Evolutionary conservation across 2,329 filamentous ascomycete species (phyloP), one percentile per base, ranked within the genome.

Genomic region (Cladophialophora chaetospira): DNA sequence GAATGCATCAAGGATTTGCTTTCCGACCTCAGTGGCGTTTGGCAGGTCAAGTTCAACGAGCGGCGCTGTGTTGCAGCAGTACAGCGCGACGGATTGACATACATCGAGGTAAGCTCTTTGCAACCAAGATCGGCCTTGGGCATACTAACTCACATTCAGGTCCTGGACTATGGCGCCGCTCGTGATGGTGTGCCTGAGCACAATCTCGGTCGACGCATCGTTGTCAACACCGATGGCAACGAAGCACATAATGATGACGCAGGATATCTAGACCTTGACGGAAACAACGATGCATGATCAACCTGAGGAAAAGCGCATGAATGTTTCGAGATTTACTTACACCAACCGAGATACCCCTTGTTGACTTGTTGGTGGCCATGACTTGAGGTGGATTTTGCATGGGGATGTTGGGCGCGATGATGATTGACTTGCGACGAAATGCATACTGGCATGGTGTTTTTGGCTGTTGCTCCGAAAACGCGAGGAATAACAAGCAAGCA

Each of bases 11-110:
- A 93, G 65, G 93, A 99, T 72, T 82, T 99, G 38, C 79, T 99
- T 68, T 96, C 91, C 11, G 92, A 97, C 68, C 80, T 99, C 31
- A 93, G 88, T 65, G 92, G 93, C n/a, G 94, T 99, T 5, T 99
- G 94, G 94, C 94, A 99, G 76, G 94, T 99, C 68, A 94, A 94
- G 68, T 99, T 99, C 75, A 92, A 99, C 68, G 91, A 95, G 70
- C 83, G 94, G 65, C 84, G 93, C 71, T 99, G 94, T 71, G 94
- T 99, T 55, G 94, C 94, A 58, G 94, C 94, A 42, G 94, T 99
- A 55, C 94, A 99, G 78, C 84, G 94, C 54, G 91, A 96, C 64
- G 87, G 86, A 67, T 76, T 96, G 67, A 99, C 94, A 17, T 99
- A 96, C 72, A 91, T 99, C 57, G 94, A 99, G 84, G 94, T 96